These are phyloP conservation scores for Fusarium ramigenum DNA, from an alignment of 2,329 filamentous ascomycete species.

Conservation along the genomic window DNA sequence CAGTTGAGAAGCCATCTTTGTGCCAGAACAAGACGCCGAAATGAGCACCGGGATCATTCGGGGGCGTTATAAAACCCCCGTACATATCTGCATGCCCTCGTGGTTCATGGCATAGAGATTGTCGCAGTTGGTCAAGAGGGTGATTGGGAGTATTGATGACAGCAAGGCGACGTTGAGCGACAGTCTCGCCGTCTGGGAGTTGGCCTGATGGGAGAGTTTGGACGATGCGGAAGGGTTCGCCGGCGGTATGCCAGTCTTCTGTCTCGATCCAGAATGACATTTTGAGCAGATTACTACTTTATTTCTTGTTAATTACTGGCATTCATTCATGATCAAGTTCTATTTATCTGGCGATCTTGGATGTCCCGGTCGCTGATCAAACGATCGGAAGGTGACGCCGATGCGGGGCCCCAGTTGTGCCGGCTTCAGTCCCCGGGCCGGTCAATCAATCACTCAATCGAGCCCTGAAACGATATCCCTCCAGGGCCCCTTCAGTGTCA, in stretches of 20 bases:
- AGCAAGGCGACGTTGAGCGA: constrained; percentile 10
- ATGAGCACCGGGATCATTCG: constrained; percentile 32
- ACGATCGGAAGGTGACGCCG: not conserved
- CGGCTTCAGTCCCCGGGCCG: not conserved
- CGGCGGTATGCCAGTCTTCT: constrained; percentile 43
- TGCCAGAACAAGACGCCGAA: constrained; percentile 44
- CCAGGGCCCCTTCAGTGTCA: not conserved
- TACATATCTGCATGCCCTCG: constrained; percentile 40
- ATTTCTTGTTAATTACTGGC: too few relatives aligned
- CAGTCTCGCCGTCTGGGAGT: constrained; percentile 1
- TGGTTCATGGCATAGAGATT: constrained; percentile 32
- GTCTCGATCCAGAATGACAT: constrained; percentile 37
- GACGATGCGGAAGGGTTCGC: constrained; percentile 41
- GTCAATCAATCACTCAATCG: not conserved
- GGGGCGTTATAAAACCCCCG: constrained; percentile 38
- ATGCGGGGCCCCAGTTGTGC: not conserved
- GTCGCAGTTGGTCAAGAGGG: constrained; percentile 18
- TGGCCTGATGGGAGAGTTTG: constrained; percentile 4
- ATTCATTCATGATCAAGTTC: not conserved
- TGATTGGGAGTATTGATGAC: not conserved
- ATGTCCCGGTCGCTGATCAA: not conserved
- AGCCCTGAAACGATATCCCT: not conserved
- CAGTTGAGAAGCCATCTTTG: constrained; percentile 43
- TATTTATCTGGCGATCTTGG: not conserved
- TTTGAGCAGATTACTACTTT: too few relatives aligned